A percentile compares a stretch with the other conserved stretches of the same genome.
These are phyloP conservation scores for Podospora australis DNA, from an alignment of 495 filamentous ascomycete genomes.

Conservation along the genomic window DNA sequence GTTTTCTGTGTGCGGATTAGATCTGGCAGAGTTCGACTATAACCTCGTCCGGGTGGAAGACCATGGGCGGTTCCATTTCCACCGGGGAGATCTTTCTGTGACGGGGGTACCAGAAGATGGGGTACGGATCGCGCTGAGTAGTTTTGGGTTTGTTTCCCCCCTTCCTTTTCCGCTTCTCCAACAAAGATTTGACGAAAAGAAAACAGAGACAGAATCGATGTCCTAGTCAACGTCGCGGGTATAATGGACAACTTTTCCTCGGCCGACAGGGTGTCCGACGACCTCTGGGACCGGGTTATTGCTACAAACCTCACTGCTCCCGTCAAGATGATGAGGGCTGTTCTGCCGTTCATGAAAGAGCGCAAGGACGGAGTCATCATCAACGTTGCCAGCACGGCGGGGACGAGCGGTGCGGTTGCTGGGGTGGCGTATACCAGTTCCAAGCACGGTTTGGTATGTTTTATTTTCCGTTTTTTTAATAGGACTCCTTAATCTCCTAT, in stretches of 20 bases:
- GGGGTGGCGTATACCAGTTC: slow-evolving; percentile 36
- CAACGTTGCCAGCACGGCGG: slow-evolving; percentile 37
- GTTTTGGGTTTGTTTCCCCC: slow-evolving; percentile 25
- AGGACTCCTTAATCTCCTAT: too few species aligned
- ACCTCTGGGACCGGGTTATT: slow-evolving; percentile 30
- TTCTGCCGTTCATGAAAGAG: slow-evolving; percentile 30
- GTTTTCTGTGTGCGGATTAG: slow-evolving; percentile 35
- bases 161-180: background rate
- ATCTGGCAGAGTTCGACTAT: slow-evolving; percentile 27
- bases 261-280: slow-evolving; percentile 27
- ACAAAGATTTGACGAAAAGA: background rate
- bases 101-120: slow-evolving; percentile 25
- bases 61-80: slow-evolving; percentile 30
- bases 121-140: slow-evolving; percentile 21
- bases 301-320: slow-evolving; percentile 33
- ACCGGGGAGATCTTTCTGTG: slow-evolving; percentile 23
- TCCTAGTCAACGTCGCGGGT: slow-evolving; percentile 37
- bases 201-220: slow-evolving; percentile 24
- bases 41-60: slow-evolving; percentile 19
- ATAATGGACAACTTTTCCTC: slow-evolving; percentile 32
- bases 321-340: slow-evolving; percentile 32
- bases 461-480: background rate
- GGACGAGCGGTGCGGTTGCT: slow-evolving; percentile 28
- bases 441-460: slow-evolving; percentile 28
- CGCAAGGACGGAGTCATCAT: slow-evolving; percentile 31